A percentile compares a stretch with the other conserved stretches of the same genome.
Conservation (phyloP, 2,329 filamentous ascomycete genomes). For the Arachnopeziza araneosa region DNA sequence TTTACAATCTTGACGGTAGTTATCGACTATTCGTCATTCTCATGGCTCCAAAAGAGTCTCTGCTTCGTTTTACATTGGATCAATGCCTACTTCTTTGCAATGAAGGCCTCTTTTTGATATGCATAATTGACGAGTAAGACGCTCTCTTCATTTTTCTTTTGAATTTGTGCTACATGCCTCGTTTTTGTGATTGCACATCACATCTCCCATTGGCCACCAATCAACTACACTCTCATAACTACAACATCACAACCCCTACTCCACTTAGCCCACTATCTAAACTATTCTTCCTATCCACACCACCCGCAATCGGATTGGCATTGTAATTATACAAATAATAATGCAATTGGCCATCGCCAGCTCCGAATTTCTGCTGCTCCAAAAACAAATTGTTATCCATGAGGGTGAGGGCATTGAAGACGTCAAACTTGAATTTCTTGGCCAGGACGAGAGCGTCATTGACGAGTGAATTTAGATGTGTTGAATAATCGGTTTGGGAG, state of each 20-base stretch:
- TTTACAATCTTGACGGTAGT: no score
- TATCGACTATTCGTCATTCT: no score
- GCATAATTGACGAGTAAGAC: no score
- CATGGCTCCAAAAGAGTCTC: no score
- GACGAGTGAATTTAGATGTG: constrained; percentile 74
- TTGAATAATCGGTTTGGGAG: constrained; percentile 58
- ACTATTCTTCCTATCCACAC: constrained; percentile 72
- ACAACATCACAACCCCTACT: constrained; percentile 83
- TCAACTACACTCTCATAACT: constrained; percentile 6
- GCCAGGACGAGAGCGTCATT: constrained; percentile 83
- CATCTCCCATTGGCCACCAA: no score
- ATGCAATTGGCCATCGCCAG: constrained; percentile 89
- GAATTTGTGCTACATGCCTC: no score
- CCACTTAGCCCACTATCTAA: constrained; percentile 78
- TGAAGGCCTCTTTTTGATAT: no score
- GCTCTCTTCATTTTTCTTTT: no score
- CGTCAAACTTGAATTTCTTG: constrained; percentile 81
- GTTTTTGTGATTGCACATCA: no score
- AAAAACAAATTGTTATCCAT: constrained; percentile 94
- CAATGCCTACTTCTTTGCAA: no score
- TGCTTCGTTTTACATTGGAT: no score
- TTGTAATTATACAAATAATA: constrained; percentile 99
- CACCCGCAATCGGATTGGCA: constrained; percentile 76
- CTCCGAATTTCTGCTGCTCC: constrained; percentile 88
- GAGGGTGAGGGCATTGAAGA: constrained; percentile 91